Conservation (phyloP, 1,139 yeast species). For the Geotrichum histeridarum region DNA sequence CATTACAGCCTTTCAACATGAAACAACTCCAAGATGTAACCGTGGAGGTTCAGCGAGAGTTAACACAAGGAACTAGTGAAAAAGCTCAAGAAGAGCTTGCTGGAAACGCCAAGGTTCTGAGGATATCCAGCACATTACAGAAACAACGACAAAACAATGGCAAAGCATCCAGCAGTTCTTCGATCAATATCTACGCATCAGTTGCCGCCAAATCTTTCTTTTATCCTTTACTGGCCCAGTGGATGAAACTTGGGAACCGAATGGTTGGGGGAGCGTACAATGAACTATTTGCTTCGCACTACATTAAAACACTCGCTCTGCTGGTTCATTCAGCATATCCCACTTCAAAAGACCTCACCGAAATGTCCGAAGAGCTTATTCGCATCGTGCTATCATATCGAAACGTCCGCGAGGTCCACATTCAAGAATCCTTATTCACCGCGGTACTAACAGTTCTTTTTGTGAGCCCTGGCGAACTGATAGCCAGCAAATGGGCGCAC, state of each 20-base stretch:
- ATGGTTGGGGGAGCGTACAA: constrained; percentile 49
- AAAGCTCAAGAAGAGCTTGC: constrained; percentile 42
- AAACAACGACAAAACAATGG: constrained; percentile 25
- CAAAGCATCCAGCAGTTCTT: constrained; percentile 25
- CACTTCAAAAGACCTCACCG: constrained; percentile 45
- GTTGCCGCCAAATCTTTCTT: constrained; percentile 47
- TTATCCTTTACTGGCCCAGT: constrained; percentile 52
- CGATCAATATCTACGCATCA: constrained; percentile 40
- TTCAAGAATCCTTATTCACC: constrained; percentile 14
- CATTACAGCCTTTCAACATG: constrained; percentile 7
- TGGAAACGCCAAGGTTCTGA: constrained; percentile 46
- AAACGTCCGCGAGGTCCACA: constrained; percentile 2
- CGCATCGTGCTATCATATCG: constrained; percentile 36
- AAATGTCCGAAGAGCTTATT: constrained; percentile 55
- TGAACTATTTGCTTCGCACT: constrained; percentile 53
- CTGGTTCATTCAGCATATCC: constrained; percentile 58
- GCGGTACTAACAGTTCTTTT: constrained; percentile 19
- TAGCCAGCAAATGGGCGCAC: constrained; percentile 36
- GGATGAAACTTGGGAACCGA: constrained; percentile 37
- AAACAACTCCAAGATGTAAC: constrained; percentile 12
- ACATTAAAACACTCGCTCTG: constrained; percentile 52
- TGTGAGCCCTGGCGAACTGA: constrained; percentile 39
- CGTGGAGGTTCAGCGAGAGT: constrained; percentile 22
- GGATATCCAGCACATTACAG: constrained; percentile 45
- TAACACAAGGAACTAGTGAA: constrained; percentile 39